Base-by-base conservation (phyloP, 2,329 filamentous ascomycete genomes). In the Cordyceps tenuipes region DNA sequence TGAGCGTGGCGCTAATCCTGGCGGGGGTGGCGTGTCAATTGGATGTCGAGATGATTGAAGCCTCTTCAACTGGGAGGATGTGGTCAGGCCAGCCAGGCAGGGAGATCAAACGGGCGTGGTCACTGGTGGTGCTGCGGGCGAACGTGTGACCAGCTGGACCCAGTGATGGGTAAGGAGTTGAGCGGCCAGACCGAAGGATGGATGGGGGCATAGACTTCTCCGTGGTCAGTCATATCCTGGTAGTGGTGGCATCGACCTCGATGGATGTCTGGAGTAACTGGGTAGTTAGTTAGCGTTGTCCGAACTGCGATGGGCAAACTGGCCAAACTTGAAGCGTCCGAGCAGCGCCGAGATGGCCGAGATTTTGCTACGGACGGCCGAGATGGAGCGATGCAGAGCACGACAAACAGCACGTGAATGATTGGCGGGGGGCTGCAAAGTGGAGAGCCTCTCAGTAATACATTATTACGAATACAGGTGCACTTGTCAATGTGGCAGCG, bases 331-430 rank as follows among this genome's bases (percentile, higher is more conserved):
- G 15, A 57, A 19, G 48, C 34, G 49, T 48, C 57, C 57, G 57
- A 59, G 57, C 19, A 47, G 19, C n/a, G 29, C 57, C 57, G 49
- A 59, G 57, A 39, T 39, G 57, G 43, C 57, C 57, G 57, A 59
- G 50, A 53, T 53, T 12, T 12, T 36, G 21, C 29, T 15, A 44
- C 57, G 57, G 50, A 59, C 12, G 29, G 41, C 57, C 57, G 57
- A 59, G 57, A 48, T 54, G 43, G 48, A 44, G 56, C 56, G 46
- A 29, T 46, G 36, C 7, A 36, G 36, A 61, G 48, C 43, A 57
- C 48, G 54, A 58, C 60, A 61, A 61, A 61, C 53, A 49, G 31
- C 26, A 58, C 29, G 60, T 43, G 41, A 49, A 17, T 58, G 54
- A 61, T 61, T 61, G 60, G 60, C 48, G 21, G 54, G 21, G 36